phyloP scores from a whole-genome alignment of 306 rosid genomes.

The Quercus rubra region DNA sequence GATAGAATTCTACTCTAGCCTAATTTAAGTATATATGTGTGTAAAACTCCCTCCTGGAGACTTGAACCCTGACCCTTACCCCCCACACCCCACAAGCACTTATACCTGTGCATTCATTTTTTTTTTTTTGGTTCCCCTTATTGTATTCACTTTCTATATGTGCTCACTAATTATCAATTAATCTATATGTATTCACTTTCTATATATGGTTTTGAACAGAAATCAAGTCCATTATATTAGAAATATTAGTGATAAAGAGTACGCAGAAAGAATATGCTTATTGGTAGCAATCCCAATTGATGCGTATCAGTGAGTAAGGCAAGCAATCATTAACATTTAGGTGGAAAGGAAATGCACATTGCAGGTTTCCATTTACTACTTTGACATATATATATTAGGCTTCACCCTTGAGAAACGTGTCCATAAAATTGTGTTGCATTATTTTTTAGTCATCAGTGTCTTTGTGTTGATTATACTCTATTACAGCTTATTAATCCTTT shows the following conservation, averaged over 20 bases:
- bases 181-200: not conserved
- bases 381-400: not conserved
- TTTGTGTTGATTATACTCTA: conserved; percentile 1
- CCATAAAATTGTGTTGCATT: not conserved
- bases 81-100: no score
- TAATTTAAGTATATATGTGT: no score
- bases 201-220: not conserved
- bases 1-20: no score
- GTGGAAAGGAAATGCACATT: not conserved
- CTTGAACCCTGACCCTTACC: no score
- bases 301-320: no score
- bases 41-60: no score
- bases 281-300: no score
- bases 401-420: not conserved
- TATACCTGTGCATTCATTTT: no score
- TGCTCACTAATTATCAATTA: not conserved
- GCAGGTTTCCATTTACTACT: conserved; percentile 24
- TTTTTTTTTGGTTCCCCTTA: no score
- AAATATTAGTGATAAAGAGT: not conserved
- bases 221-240: not conserved
- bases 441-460: not conserved
- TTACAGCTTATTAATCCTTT: conserved; percentile 14
- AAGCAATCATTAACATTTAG: conserved; percentile 6
- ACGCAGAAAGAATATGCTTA: no score
- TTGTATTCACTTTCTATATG: no score